Evolutionary conservation across 331 rosid genomes (phyloP), one percentile per base, ranked within the genome.

Genomic region (Ulmus americana): DNA sequence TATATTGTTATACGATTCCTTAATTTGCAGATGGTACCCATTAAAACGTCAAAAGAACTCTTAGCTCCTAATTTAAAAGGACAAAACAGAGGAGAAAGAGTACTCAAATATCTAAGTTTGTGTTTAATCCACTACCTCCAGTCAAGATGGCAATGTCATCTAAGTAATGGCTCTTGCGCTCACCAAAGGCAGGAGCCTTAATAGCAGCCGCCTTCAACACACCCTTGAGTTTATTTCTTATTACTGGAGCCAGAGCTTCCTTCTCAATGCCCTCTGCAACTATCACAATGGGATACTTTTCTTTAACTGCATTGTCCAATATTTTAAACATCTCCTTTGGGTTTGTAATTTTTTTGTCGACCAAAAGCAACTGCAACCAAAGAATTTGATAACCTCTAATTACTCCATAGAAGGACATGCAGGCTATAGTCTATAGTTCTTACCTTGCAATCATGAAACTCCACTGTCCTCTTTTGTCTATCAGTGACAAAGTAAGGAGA

Each of bases 121-220:
- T 11, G 67, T 48, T 82, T 58, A 62, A 65, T 77, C 60, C 53
- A 54, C 74, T 88, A 89, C 98, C 98, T 86, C 98, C 95, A 8
- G 95, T 88, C 80, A 88, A 85, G 83, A 80, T 89, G 84, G 98
- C 95, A 63, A 92, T 83, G 73, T 88, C 98, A 64, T 92, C 96
- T 73, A 92, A 80, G 79, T 73, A 86, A 74, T 85, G 87, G 69
- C 78, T 92, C 81, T 88, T 92, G 76, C 86, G 88, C 81, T 85
- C 95, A 12, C 94, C 94, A 11, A 92, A 92, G 67, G 96, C 88
- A 28, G 96, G 97, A 68, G 96, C 97, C 78, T 88, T 92, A 64
- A 85, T 79, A 67, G 91, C 97, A 42, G 82, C 96, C 61, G 85
- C 97, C 84, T 83, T 82, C 62, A 88, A 83, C 55, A 77, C 83